Percentiles rank a stretch among this genome's conserved stretches.
Conservation (phyloP, 2,329 filamentous ascomycete genomes). For the Endoconidiophora polonica region DNA sequence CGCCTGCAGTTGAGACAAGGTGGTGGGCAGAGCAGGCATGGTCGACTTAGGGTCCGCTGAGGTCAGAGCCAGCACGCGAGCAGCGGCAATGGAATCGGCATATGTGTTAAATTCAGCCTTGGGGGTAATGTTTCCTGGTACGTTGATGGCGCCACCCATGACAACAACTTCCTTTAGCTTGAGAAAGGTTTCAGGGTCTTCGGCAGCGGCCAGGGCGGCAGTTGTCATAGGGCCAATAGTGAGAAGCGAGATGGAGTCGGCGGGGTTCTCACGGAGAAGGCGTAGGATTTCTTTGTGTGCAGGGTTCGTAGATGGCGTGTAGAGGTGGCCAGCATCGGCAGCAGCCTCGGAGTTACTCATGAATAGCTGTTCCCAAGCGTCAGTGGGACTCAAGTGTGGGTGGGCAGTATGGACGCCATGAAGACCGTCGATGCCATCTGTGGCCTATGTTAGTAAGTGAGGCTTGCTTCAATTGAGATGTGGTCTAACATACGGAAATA, state of each 20-base stretch:
- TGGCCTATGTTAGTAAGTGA: neutral
- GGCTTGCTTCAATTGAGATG: neutral
- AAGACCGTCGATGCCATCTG: constrained; percentile 61
- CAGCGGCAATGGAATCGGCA: constrained; percentile 66
- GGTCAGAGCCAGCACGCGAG: constrained; percentile 61
- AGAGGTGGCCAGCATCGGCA: constrained; percentile 39
- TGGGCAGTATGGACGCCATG: constrained; percentile 60
- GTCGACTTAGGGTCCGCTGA: constrained; percentile 59
- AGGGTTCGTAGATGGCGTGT: constrained; percentile 56
- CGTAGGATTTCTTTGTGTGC: constrained; percentile 83
- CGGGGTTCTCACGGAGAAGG: constrained; percentile 63
- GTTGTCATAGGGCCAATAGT: constrained; percentile 90
- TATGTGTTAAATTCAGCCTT: constrained; percentile 91
- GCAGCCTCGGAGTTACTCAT: constrained; percentile 19
- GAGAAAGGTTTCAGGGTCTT: constrained; percentile 80
- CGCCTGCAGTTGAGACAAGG: constrained; percentile 32
- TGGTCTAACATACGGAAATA: constrained; percentile 59
- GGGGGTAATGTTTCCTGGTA: constrained; percentile 69
- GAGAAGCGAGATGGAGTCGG: constrained; percentile 74
- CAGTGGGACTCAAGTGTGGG: constrained; percentile 56
- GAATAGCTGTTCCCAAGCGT: constrained; percentile 59
- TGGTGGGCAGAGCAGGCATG: constrained; percentile 51
- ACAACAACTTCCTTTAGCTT: constrained; percentile 80
- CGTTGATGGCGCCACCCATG: constrained; percentile 77
- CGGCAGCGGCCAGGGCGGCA: constrained; percentile 69